phyloP scores from a whole-genome alignment of 1,284 basidiomycete species.

The Chalciporus sp. region DNA sequence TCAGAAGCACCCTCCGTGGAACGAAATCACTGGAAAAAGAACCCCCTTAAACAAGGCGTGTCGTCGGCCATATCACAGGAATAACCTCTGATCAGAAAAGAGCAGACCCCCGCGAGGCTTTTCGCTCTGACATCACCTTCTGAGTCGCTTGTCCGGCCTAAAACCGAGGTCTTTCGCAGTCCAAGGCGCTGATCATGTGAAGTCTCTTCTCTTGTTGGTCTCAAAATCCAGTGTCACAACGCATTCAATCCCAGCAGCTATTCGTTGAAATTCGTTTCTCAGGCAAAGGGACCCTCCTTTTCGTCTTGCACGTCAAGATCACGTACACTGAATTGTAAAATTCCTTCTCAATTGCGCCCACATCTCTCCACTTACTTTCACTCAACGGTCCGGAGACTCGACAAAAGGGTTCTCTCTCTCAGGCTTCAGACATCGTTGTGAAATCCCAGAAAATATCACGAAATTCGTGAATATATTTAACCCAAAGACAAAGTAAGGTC shows the following conservation, averaged over 20 bases:
- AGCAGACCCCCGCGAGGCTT: conserved; percentile 21
- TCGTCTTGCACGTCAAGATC: conserved; percentile 21
- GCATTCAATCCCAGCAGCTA: conserved; percentile 7
- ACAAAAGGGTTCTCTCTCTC: conserved; percentile 20
- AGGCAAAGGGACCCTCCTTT: conserved; percentile 21
- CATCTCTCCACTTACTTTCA: conserved; percentile 14
- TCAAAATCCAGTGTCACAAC: conserved; percentile 11
- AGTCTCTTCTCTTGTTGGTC: conserved; percentile 9
- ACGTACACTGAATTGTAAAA: conserved; percentile 26
- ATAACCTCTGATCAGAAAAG: conserved; percentile 11
- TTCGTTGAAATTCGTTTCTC: conserved; percentile 22
- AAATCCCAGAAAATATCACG: conserved; percentile 3
- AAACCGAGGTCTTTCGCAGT: conserved; percentile 26
- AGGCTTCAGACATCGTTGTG: conserved; percentile 23
- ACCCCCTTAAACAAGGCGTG: too few relatives aligned
- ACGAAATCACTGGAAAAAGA: conserved; percentile 10
- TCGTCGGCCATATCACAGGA: conserved; percentile 9
- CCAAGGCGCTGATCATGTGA: conserved; percentile 19
- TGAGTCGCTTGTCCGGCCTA: conserved; percentile 11
- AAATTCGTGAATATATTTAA: conserved; percentile 10
- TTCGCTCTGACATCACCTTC: conserved; percentile 21
- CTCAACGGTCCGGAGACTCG: conserved; percentile 12
- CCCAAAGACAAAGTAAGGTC: conserved; percentile 10
- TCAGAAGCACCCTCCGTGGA: conserved; percentile 8
- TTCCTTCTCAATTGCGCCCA: conserved; percentile 12